These are phyloP conservation scores for Crithidia fasciculata DNA, from an alignment of 208 protist genomes.

Conservation along the genomic window DNA sequence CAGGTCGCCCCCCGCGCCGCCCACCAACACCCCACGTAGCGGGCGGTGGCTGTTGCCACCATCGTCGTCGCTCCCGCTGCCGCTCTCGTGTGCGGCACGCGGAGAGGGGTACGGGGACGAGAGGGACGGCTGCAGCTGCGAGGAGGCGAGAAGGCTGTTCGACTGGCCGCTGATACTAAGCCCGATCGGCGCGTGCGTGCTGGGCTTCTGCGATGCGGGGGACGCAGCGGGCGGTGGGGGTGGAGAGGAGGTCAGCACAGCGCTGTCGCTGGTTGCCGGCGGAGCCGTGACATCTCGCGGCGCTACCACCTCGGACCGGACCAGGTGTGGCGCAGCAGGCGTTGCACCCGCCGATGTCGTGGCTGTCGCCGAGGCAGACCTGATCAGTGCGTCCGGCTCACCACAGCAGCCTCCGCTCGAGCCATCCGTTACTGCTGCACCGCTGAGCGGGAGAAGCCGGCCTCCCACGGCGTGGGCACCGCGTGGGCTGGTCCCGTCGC, in stretches of 20 bases:
- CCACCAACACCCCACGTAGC: no score
- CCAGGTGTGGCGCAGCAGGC: not conserved
- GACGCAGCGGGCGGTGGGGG: not conserved
- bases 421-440: not conserved
- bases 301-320: not conserved
- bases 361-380: not conserved
- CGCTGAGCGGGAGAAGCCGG: not conserved
- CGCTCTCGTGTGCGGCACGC: not conserved
- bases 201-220: not conserved
- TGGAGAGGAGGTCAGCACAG: no score
- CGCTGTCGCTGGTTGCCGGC: no score
- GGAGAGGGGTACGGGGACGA: conserved; percentile 2
- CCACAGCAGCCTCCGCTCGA: not conserved
- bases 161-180: conserved; percentile 6
- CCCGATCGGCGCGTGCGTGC: not conserved
- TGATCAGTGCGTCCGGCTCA: conserved; percentile 8
- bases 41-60: no score
- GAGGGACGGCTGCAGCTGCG: conserved; percentile 6
- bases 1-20: no score
- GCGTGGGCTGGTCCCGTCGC: conserved; percentile 3
- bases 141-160: conserved; percentile 2
- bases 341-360: not conserved
- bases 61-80: not conserved
- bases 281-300: not conserved
- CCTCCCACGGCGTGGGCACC: not conserved